These are phyloP conservation scores for Curvularia verruculosa DNA, from an alignment of 2,329 filamentous ascomycete genomes.

Conservation along the genomic window DNA sequence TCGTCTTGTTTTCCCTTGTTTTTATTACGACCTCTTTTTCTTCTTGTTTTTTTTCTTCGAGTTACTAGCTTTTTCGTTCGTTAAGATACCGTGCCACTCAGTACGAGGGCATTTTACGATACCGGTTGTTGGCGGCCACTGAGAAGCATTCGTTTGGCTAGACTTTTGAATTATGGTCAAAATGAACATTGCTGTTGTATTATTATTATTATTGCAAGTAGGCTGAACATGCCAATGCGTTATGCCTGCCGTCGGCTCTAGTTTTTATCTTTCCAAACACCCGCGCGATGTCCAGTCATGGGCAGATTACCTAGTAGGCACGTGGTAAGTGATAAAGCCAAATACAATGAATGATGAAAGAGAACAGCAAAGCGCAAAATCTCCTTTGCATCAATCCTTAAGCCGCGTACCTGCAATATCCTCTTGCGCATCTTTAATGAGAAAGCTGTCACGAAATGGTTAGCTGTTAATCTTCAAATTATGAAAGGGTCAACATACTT, in stretches of 20 bases:
- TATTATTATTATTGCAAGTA: neutral
- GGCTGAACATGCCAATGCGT: neutral
- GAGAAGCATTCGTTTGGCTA: neutral
- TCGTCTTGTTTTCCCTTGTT: neutral
- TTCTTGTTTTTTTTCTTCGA: too few relatives aligned
- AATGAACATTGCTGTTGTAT: neutral
- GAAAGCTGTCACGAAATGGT: constrained; percentile 64
- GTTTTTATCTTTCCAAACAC: constrained; percentile 12
- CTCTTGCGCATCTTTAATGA: constrained; percentile 83
- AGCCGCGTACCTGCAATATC: constrained; percentile 75
- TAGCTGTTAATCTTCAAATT: neutral
- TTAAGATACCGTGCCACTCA: neutral
- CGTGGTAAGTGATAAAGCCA: constrained; percentile 28
- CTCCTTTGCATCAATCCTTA: constrained; percentile 62
- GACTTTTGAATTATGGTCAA: neutral
- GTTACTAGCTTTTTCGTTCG: neutral
- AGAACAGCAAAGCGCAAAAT: neutral
- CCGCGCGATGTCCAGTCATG: constrained; percentile 2
- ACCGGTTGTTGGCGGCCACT: neutral
- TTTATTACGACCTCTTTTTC: neutral
- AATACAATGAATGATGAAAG: constrained; percentile 7
- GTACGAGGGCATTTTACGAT: neutral
- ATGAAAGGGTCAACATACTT: constrained; percentile 67
- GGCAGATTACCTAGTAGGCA: constrained; percentile 25
- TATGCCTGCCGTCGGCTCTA: neutral